Base-by-base conservation (phyloP, 2,329 filamentous ascomycete species). In the Coniochaeta hoffmannii region DNA sequence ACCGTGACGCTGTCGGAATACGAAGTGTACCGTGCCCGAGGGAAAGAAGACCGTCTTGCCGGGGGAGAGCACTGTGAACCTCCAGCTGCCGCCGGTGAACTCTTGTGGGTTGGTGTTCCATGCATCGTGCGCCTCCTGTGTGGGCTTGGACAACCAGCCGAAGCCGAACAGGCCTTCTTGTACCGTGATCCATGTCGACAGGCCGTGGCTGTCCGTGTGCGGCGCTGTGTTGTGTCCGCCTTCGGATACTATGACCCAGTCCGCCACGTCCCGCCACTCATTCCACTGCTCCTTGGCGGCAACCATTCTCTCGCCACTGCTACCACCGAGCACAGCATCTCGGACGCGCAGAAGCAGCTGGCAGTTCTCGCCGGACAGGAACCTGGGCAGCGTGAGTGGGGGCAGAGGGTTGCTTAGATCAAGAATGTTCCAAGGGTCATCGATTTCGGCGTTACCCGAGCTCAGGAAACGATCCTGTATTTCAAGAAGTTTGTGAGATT, bases 301-400 rank as follows among this genome's bases (percentile, higher is more conserved):
- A 34, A 59, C 59, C n/a, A 57, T 59, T 49, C 66, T 63, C 54
- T 66, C 63, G 5, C 63, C 64, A n/a, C 63, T 61, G 22, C 55
- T 50, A 54, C 69, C 73, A 22, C 62, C 76, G n/a, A 79, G 65
- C 61, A 64, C 60, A 12, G 61, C 58, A 58, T 66, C 61, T 7
- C 64, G 63, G 34, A 68, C 57, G 11, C 61, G 61, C 14, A 61
- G 64, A 17, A 68, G 62, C 26, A 68, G 58, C 55, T 66, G 63
- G 50, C 63, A 67, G 51, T 67, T 66, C 38, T 65, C 61, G 14
- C 63, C 59, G 1, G 60, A 63, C 55, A 66, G 30, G 44, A 67
- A 66, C 17, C 50, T 53, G 65, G 59, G 36, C 15, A n/a, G 7
- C 19, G 66, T 58, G 1, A 60, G 57, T 7, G 62, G 60, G 7